Conservation (phyloP, 1,284 basidiomycete genomes). For the Ganoderma leucocontextum region DNA sequence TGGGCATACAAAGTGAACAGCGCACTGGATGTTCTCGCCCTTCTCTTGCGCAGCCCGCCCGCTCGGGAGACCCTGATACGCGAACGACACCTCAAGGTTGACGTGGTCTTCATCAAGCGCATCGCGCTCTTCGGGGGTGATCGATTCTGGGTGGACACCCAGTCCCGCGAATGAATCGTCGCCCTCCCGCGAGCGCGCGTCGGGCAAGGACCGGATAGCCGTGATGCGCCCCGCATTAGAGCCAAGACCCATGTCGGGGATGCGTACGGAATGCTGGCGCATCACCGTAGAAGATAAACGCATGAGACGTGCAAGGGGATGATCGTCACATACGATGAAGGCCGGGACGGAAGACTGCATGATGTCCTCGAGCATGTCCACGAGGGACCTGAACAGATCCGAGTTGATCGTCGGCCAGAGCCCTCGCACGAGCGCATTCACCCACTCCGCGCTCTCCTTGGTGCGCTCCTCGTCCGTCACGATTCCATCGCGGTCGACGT, state of each 20-base stretch:
- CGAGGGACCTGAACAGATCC: slow-evolving; percentile 45
- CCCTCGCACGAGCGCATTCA: slow-evolving; percentile 46
- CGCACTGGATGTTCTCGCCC: slow-evolving; percentile 67
- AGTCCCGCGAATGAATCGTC: slow-evolving; percentile 30
- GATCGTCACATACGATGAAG: slow-evolving; percentile 42
- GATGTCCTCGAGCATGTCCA: slow-evolving; percentile 52
- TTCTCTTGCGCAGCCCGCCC: slow-evolving; percentile 48
- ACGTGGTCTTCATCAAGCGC: slow-evolving; percentile 42
- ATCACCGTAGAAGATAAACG: neutral
- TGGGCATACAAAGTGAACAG: neutral
- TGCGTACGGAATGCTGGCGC: slow-evolving; percentile 46
- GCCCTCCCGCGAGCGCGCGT: slow-evolving; percentile 23
- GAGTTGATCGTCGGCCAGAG: slow-evolving; percentile 51
- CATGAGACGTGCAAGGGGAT: neutral
- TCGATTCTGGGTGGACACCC: slow-evolving; percentile 29
- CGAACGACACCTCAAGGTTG: slow-evolving; percentile 82
- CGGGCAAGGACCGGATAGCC: slow-evolving; percentile 46
- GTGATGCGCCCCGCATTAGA: slow-evolving; percentile 47
- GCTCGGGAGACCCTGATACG: slow-evolving; percentile 74
- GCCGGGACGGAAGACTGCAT: slow-evolving; percentile 50
- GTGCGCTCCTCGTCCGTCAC: slow-evolving; percentile 43
- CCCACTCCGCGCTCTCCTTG: slow-evolving; percentile 51
- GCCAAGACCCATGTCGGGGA: slow-evolving; percentile 47
- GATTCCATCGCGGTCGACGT: slow-evolving; percentile 43
- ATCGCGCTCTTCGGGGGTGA: slow-evolving; percentile 37